Percentiles rank a stretch among this genome's conserved stretches.
Conservation (phyloP, 208 protist species). For the Leptomonas pyrrhocoris region DNA sequence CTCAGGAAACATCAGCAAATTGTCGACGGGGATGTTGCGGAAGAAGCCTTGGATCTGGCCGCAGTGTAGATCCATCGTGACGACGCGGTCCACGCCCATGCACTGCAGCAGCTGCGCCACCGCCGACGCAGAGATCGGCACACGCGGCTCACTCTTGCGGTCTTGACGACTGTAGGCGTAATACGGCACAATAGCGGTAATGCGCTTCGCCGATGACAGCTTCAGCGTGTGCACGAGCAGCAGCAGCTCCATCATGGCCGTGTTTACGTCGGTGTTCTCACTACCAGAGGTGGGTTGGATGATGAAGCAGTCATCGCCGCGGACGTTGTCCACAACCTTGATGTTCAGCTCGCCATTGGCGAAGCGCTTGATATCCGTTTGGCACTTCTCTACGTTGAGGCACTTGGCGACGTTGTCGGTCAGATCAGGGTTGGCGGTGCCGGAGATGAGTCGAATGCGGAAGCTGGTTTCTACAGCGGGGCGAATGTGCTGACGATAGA, state of each 20-base stretch:
- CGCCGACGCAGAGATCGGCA: constrained; percentile 95
- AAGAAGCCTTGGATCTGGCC: constrained; percentile 97
- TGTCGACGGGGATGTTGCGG: constrained; percentile 95
- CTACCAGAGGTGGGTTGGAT: constrained; percentile 91
- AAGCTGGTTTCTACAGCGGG: constrained; percentile 85
- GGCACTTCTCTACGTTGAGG: constrained; percentile 79
- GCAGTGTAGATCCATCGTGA: constrained; percentile 95
- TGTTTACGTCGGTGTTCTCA: constrained; percentile 81
- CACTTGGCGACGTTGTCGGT: constrained; percentile 82
- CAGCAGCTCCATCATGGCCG: constrained; percentile 91
- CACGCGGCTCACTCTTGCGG: constrained; percentile 94
- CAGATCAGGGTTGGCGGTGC: constrained; percentile 81
- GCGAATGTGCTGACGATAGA: constrained; percentile 78
- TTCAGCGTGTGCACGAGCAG: constrained; percentile 90
- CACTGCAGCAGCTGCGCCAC: constrained; percentile 95
- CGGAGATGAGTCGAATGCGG: constrained; percentile 87
- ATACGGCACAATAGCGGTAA: constrained; percentile 96
- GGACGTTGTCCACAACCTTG: constrained; percentile 94
- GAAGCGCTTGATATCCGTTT: constrained; percentile 85
- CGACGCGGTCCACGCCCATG: constrained; percentile 94
- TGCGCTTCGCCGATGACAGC: constrained; percentile 91
- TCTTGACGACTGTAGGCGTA: constrained; percentile 97
- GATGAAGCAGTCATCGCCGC: constrained; percentile 96
- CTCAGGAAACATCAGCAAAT: constrained; percentile 92
- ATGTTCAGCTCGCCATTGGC: constrained; percentile 93